These are phyloP conservation scores for Pseudopyrenochaeta lycopersici DNA, from an alignment of 2,329 filamentous ascomycete genomes.

Conservation along the genomic window DNA sequence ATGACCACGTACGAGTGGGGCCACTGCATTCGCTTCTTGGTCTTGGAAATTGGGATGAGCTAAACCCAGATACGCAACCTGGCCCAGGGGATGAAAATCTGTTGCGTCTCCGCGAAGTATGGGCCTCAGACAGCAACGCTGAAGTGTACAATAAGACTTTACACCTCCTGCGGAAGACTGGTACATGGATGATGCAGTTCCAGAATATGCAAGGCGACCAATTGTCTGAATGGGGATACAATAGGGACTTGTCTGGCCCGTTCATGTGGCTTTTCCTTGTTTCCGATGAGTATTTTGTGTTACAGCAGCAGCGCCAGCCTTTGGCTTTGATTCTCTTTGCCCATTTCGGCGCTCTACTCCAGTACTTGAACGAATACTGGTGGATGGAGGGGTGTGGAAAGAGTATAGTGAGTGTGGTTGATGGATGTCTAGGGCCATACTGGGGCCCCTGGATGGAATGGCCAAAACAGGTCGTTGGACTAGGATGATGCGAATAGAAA, in stretches of 20 bases:
- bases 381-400: slow-evolving; percentile 32
- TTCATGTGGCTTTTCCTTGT: slow-evolving; percentile 27
- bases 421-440: slow-evolving; percentile 19
- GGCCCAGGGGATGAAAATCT: slow-evolving; percentile 16
- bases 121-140: slow-evolving; percentile 10
- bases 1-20: slow-evolving; percentile 14
- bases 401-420: slow-evolving; percentile 22
- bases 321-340: slow-evolving; percentile 28
- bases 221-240: slow-evolving; percentile 13
- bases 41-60: slow-evolving; percentile 18
- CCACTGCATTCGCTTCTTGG: slow-evolving; percentile 20
- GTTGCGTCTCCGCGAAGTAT: slow-evolving; percentile 12
- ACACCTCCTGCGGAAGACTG: slow-evolving; percentile 13
- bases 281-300: slow-evolving; percentile 18
- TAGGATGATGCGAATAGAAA: too few species aligned
- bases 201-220: background rate
- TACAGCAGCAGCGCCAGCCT: slow-evolving; percentile 27
- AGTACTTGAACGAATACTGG: slow-evolving; percentile 20
- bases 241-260: slow-evolving; percentile 20
- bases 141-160: slow-evolving; percentile 16
- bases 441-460: too few species aligned
- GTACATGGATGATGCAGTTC: slow-evolving; percentile 22
- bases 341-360: slow-evolving; percentile 22
- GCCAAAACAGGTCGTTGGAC: too few species aligned
- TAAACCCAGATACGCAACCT: slow-evolving; percentile 10